Percentiles rank a stretch among this genome's conserved stretches.
phyloP scores from a whole-genome alignment of 306 rosid genomes.

The Gleditsia sinensis region DNA sequence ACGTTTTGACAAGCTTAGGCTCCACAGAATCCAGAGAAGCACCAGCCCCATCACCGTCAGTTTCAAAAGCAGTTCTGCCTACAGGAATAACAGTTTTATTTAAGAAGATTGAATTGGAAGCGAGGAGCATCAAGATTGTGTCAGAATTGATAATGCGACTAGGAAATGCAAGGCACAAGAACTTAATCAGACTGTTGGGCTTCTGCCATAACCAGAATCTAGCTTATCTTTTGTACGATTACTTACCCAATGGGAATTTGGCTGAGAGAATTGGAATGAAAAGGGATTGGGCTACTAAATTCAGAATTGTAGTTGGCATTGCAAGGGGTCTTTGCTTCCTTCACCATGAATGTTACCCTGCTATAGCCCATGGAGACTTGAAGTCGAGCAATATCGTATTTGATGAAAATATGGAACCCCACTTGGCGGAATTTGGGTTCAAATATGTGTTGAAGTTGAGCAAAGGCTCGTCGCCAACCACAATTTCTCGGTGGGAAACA shows the following conservation, averaged over 20 bases:
- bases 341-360: constrained; percentile 79
- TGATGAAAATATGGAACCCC: constrained; percentile 86
- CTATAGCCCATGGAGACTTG: constrained; percentile 82
- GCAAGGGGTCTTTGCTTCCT: constrained; percentile 79
- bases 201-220: constrained; percentile 71
- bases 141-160: constrained; percentile 54
- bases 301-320: constrained; percentile 60
- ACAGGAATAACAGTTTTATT: constrained; percentile 78
- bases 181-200: constrained; percentile 67
- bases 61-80: constrained; percentile 67
- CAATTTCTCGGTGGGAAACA: constrained; percentile 49
- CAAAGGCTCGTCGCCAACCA: constrained; percentile 44
- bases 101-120: constrained; percentile 72
- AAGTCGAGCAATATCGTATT: constrained; percentile 68
- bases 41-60: constrained; percentile 50
- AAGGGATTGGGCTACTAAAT: constrained; percentile 70
- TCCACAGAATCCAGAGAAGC: constrained; percentile 51
- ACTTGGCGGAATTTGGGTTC: constrained; percentile 76
- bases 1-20: constrained; percentile 67
- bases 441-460: constrained; percentile 54
- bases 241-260: constrained; percentile 72
- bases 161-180: constrained; percentile 79
- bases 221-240: constrained; percentile 75
- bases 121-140: constrained; percentile 44
- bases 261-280: constrained; percentile 61